These are phyloP conservation scores for Lactifluus rugatus DNA, from an alignment of 768 basidiomycete species.

Conservation along the genomic window DNA sequence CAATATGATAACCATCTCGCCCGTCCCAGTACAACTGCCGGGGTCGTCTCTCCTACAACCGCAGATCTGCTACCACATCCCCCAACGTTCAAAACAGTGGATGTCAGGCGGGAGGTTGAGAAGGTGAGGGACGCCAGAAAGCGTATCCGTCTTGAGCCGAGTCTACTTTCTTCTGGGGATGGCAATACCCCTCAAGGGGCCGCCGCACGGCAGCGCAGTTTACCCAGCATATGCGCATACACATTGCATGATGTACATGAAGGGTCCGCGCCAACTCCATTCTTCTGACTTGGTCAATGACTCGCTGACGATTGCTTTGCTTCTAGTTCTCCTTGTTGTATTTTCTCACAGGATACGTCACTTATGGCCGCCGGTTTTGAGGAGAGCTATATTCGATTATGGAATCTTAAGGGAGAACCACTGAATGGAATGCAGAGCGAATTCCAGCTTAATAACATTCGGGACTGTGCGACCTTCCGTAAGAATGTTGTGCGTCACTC, in stretches of 20 bases:
- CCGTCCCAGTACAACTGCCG: constrained; percentile 41
- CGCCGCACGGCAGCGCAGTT: constrained; percentile 48
- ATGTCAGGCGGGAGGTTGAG: constrained; percentile 87
- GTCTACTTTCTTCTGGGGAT: constrained; percentile 47
- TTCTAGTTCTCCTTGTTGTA: constrained; percentile 67
- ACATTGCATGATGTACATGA: constrained; percentile 94
- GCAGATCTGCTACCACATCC: constrained; percentile 76
- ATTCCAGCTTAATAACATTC: constrained; percentile 52
- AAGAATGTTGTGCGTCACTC: background rate
- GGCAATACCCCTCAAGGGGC: constrained; percentile 48
- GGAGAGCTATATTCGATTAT: constrained; percentile 90
- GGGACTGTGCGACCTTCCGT: constrained; percentile 48
- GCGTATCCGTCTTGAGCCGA: constrained; percentile 83
- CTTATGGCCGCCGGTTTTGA: constrained; percentile 92
- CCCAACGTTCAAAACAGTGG: constrained; percentile 69
- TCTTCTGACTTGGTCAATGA: background rate
- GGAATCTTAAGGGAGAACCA: constrained; percentile 91
- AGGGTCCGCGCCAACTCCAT: constrained; percentile 47
- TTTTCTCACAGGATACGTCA: constrained; percentile 85
- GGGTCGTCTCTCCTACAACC: constrained; percentile 53
- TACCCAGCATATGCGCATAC: constrained; percentile 92
- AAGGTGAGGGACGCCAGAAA: constrained; percentile 83
- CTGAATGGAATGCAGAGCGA: constrained; percentile 70
- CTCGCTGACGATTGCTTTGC: constrained; percentile 2
- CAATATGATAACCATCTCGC: constrained; percentile 55